A percentile compares a stretch with the other conserved stretches of the same genome.
Conservation (phyloP, 129 eudicot species). For the Escallonia rubra region DNA sequence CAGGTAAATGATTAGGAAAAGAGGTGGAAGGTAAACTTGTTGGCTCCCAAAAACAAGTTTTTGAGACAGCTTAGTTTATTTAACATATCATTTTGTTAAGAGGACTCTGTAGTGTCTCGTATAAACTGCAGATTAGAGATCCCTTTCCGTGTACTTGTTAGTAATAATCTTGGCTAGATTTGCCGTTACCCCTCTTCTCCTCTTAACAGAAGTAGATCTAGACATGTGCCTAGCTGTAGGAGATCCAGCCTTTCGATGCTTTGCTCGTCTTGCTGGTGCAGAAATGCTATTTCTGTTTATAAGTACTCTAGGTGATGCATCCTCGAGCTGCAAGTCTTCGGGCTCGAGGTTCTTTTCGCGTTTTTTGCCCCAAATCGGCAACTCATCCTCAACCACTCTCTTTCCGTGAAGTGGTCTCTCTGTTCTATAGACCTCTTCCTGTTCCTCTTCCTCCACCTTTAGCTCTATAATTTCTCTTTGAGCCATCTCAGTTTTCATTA, state of each 20-base stretch:
- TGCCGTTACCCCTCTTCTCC: conserved; percentile 42
- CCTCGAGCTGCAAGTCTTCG: conserved; percentile 10
- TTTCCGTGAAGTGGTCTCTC: conserved; percentile 7
- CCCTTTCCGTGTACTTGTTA: conserved; percentile 25
- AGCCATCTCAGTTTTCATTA: conserved; percentile 37
- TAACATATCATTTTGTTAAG: not conserved
- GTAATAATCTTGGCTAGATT: conserved; percentile 46
- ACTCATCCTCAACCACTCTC: conserved; percentile 9
- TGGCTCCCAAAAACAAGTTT: not conserved
- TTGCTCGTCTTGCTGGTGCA: conserved; percentile 34
- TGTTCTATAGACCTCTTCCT: conserved; percentile 6
- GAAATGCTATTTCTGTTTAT: conserved; percentile 20
- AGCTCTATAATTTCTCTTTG: conserved; percentile 32
- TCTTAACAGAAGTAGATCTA: conserved; percentile 25
- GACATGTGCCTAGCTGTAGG: conserved; percentile 26
- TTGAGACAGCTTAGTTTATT: not conserved
- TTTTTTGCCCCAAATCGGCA: conserved; percentile 9
- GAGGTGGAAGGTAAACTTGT: not conserved
- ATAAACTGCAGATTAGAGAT: not conserved
- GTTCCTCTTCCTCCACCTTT: conserved; percentile 27
- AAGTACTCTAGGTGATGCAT: conserved; percentile 24
- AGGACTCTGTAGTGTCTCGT: not conserved
- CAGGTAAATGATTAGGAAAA: not conserved
- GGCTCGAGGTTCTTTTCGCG: conserved; percentile 9
- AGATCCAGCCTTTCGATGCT: conserved; percentile 35